Evolutionary conservation across 202 grass and related monocot genomes (phyloP).

Genomic region (Miscanthus sacchariflorus): DNA sequence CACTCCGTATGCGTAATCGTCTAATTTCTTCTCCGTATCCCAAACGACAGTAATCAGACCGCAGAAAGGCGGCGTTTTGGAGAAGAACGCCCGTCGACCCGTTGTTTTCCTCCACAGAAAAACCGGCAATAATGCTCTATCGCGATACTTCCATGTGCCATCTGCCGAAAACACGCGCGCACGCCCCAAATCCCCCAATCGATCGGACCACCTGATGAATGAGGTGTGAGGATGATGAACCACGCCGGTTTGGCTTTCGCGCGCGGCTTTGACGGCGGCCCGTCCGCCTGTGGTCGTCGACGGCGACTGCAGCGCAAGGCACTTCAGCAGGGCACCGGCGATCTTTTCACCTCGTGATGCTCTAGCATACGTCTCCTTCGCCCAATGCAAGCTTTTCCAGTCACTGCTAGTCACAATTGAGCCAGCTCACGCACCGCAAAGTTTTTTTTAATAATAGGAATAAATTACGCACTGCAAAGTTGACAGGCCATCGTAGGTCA

Average conservation of each 20-base stretch:
- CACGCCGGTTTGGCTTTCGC: background rate
- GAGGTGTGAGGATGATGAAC: background rate
- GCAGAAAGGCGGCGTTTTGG: constrained; percentile 29
- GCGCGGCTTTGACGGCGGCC: too few species aligned
- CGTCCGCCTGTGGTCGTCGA: background rate
- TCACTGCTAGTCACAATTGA: too few species aligned
- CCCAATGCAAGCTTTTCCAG: too few species aligned
- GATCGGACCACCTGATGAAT: background rate
- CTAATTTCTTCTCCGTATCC: background rate
- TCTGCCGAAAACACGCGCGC: background rate
- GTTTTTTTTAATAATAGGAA: too few species aligned
- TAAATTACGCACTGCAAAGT: background rate
- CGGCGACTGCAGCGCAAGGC: background rate
- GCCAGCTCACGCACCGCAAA: too few species aligned
- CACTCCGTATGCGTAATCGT: background rate
- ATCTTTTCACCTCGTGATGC: background rate
- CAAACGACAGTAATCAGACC: constrained; percentile 4
- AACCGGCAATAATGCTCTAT: background rate
- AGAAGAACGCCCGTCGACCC: background rate
- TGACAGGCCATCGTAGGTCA: constrained; percentile 44
- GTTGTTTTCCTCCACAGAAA: constrained; percentile 48
- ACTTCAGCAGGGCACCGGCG: background rate
- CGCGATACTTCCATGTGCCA: background rate
- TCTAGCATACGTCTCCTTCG: too few species aligned
- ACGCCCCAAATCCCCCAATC: too few species aligned